A percentile compares a stretch with the other conserved stretches of the same genome.
Evolutionary conservation across 2,329 filamentous ascomycete genomes (phyloP).

Genomic region (Teratosphaeria pseudoeucalypti): DNA sequence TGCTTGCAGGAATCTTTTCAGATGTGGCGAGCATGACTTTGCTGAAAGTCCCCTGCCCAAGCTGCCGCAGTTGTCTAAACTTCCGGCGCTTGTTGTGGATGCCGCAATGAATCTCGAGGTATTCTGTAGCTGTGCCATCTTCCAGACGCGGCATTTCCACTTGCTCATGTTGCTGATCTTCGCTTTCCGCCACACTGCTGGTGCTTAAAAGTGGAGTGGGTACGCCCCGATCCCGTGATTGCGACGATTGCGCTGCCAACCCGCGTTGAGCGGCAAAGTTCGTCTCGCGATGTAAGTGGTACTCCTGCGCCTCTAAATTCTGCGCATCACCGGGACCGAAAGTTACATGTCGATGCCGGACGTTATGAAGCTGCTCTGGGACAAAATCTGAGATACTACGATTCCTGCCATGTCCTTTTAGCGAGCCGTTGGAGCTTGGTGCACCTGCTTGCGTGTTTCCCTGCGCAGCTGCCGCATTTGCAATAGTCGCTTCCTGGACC

Average conservation of each 20-base stretch:
- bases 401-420: conserved; percentile 48
- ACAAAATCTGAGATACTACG: conserved; percentile 83
- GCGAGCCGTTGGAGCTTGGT: neutral
- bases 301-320: conserved; percentile 40
- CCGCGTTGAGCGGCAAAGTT: conserved; percentile 72
- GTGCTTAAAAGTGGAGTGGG: conserved; percentile 79
- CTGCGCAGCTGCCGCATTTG: conserved; percentile 15
- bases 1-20: conserved; percentile 42
- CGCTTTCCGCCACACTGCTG: conserved; percentile 45
- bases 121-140: conserved; percentile 29
- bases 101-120: conserved; percentile 37
- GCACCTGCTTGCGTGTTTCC: conserved; percentile 11
- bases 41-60: conserved; percentile 93
- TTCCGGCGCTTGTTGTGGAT: conserved; percentile 64
- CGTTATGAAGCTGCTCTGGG: conserved; percentile 58
- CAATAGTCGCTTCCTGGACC: conserved; percentile 28
- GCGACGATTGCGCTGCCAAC: conserved; percentile 41
- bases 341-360: conserved; percentile 59
- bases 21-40: conserved; percentile 85
- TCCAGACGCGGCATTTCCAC: conserved; percentile 24
- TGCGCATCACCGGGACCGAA: conserved; percentile 48
- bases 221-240: conserved; percentile 20
- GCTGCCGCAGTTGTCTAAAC: conserved; percentile 68
- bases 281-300: conserved; percentile 61
- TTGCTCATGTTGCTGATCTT: conserved; percentile 33